Evolutionary conservation across 176 grass and related monocot species (phyloP).

Genomic region (Musa itinerans): DNA sequence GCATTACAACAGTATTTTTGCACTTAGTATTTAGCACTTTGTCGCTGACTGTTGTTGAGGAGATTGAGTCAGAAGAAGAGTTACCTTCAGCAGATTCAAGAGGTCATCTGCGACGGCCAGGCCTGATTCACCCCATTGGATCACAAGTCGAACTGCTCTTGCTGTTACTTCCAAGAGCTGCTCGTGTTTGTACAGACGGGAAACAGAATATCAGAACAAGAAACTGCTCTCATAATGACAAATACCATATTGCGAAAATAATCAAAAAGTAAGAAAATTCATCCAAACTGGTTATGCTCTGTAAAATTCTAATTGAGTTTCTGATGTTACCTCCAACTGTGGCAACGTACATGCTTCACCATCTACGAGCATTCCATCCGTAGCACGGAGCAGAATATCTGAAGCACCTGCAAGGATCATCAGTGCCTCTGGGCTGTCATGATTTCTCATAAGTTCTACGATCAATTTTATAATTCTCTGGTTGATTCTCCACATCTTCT

Average conservation of each 20-base stretch:
- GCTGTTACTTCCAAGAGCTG: constrained; percentile 94
- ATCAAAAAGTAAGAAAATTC: no score
- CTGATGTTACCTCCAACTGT: constrained; percentile 73
- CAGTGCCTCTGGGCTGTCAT: constrained; percentile 78
- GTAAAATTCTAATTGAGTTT: background rate
- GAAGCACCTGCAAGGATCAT: constrained; percentile 86
- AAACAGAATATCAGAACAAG: background rate
- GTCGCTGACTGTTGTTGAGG: background rate
- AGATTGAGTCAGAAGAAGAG: background rate
- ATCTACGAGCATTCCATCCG: constrained; percentile 95
- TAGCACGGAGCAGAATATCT: constrained; percentile 86
- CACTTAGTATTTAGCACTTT: constrained; percentile 2
- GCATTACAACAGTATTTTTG: constrained; percentile 18
- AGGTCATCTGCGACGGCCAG: constrained; percentile 77
- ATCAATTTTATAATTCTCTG: constrained; percentile 92
- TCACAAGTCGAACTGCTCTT: constrained; percentile 74
- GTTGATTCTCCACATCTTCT: constrained; percentile 96
- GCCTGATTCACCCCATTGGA: constrained; percentile 78
- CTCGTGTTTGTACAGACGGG: background rate
- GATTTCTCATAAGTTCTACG: constrained; percentile 95
- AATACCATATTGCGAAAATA: no score
- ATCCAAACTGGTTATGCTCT: background rate
- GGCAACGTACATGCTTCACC: constrained; percentile 98
- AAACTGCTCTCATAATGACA: no score
- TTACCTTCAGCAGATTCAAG: constrained; percentile 74